Conservation (phyloP, 305 asterid genomes). For the Coffea humblotiana region DNA sequence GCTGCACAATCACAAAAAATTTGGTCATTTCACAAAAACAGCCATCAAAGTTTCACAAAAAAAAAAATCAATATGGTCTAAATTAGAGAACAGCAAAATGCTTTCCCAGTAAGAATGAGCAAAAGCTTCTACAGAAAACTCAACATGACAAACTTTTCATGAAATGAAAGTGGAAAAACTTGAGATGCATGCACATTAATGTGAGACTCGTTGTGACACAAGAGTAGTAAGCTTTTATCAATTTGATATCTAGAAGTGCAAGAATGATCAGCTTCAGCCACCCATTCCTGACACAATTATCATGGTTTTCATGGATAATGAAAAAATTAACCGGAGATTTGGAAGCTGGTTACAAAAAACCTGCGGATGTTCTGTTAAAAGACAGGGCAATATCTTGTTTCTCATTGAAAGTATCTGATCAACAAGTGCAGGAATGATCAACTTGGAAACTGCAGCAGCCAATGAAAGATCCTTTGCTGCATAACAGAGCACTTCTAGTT, state of each 20-base stretch:
- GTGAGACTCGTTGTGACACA: background rate
- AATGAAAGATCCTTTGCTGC: conserved; percentile 62
- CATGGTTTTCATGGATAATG: background rate
- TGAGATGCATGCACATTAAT: conserved; percentile 1
- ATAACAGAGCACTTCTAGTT: conserved; percentile 74
- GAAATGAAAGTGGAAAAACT: conserved; percentile 3
- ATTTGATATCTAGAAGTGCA: background rate
- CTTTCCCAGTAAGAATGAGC: background rate
- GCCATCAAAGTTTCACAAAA: background rate
- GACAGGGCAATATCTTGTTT: conserved; percentile 55
- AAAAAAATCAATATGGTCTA: background rate
- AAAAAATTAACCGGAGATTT: conserved; percentile 7
- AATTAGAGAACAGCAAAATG: background rate
- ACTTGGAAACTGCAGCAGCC: conserved; percentile 54
- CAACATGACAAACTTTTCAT: background rate
- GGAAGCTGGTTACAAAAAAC: conserved; percentile 38
- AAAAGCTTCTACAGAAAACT: background rate
- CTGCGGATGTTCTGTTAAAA: conserved; percentile 58
- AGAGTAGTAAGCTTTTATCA: background rate
- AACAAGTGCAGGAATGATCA: conserved; percentile 79
- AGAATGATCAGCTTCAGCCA: background rate
- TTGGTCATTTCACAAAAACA: background rate
- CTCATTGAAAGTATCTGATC: conserved; percentile 68
- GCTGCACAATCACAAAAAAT: conserved; percentile 44
- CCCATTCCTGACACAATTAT: background rate